Evolutionary conservation across 2,329 filamentous ascomycete genomes (phyloP), one percentile per base, ranked within the genome.

Genomic region (Ophiocordyceps camponoti-floridani): DNA sequence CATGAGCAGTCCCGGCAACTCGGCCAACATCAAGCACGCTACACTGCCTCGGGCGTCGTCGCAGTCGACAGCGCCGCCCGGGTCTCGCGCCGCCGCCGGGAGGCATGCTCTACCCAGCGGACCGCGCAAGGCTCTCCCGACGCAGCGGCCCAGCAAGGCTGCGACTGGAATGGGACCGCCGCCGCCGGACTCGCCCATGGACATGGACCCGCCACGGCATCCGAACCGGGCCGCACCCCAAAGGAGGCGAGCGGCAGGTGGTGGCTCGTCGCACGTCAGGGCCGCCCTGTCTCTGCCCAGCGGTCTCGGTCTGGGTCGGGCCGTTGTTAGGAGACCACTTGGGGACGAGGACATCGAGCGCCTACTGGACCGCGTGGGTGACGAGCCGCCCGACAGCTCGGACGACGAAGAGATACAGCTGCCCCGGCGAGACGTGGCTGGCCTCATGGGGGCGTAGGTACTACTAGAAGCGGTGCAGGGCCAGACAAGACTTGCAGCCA

Each of bases 1-100:
- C 55, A 82, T 91, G 77, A 86, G 83, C 54, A 84, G 80, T 49
- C 82, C 82, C 0, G 79, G 79, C 14, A 83, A 84, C 58, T 81
- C 80, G 41, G 68, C 73, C 40, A 77, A 75, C 48, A 60, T 79
- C 52, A 75, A 75, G 49, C 72, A 73, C 23, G 23, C 23, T 3
- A 23, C 23, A 23, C 23, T 23, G 23, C 23, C 23, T 23, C 23
- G 23, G 23, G 23, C 23, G 23, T 23, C 23, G 5, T 23, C 23
- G 23, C 23, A 23, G 23, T 23, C 23, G 23, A 23, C 23, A 47
- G 56, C 61, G 10, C 44, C 46, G 13, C 53, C 50, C 27, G 49
- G 48, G 16, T 38, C 49, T n/a, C 14, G 14, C 30, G 48, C 46
- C n/a, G 47, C 23, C 23, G 23, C 23, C 5, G 23, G 41, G 42